phyloP scores from a whole-genome alignment of 164 flowering plant genomes.

The Euptelea pleiosperma region DNA sequence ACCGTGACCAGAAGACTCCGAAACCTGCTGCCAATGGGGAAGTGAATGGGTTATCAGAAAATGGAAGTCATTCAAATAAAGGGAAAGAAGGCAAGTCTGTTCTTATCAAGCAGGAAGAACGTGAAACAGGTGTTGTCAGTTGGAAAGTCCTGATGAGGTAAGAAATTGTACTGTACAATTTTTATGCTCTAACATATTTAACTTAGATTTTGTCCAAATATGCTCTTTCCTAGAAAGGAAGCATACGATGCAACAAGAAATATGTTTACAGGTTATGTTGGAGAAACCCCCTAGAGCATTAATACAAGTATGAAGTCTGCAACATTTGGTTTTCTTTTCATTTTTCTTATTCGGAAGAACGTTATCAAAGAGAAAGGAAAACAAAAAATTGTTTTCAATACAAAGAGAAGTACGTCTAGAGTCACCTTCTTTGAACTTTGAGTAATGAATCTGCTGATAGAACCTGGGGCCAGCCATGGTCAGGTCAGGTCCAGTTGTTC shows the following conservation, averaged over 20 bases:
- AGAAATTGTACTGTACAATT: background rate
- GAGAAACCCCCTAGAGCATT: too few relatives aligned
- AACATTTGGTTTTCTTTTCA: too few relatives aligned
- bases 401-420: too few relatives aligned
- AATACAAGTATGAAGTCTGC: background rate
- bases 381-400: too few relatives aligned
- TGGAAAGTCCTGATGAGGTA: constrained; percentile 82
- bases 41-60: constrained; percentile 31
- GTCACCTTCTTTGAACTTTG: too few relatives aligned
- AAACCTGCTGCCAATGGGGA: constrained; percentile 53
- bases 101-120: constrained; percentile 91
- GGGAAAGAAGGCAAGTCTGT: constrained; percentile 70
- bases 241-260: background rate
- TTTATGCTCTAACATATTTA: background rate
- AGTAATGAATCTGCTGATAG: too few relatives aligned
- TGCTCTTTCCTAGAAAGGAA: too few relatives aligned
- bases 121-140: constrained; percentile 97
- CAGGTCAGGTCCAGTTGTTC: too few relatives aligned
- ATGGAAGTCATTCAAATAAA: constrained; percentile 34
- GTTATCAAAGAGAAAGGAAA: too few relatives aligned
- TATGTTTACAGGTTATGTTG: background rate
- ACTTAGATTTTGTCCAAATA: too few relatives aligned
- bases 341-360: too few relatives aligned
- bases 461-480: too few relatives aligned
- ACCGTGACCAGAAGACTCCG: constrained; percentile 30